phyloP scores from a whole-genome alignment of 2,329 filamentous ascomycete species.

The Colletotrichum incanum region DNA sequence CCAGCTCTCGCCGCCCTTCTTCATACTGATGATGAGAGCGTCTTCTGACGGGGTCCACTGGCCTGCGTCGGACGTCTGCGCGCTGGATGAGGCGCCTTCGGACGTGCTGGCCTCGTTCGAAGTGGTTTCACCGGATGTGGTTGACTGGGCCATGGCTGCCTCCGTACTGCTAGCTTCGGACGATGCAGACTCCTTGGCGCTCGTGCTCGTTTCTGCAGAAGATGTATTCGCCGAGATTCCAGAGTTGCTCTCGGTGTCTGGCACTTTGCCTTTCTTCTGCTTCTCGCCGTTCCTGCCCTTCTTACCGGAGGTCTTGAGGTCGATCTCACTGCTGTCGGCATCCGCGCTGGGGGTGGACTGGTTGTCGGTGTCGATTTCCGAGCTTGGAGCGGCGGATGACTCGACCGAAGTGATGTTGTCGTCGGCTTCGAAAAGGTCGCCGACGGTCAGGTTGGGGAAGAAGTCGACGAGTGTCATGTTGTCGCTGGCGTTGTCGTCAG shows the following conservation, averaged over 20 bases:
- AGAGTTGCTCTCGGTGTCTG: conserved; percentile 4
- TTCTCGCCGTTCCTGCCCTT: neutral
- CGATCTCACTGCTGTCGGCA: conserved; percentile 1
- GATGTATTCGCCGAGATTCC: conserved; percentile 11
- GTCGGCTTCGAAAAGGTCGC: conserved; percentile 3
- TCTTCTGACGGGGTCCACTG: conserved; percentile 56
- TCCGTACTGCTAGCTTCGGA: conserved; percentile 17
- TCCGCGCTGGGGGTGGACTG: neutral
- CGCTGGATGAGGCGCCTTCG: conserved; percentile 21
- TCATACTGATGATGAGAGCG: conserved; percentile 53
- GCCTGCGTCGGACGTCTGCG: conserved; percentile 1
- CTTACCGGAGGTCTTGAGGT: conserved; percentile 4
- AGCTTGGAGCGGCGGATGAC: conserved; percentile 26
- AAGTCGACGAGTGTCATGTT: conserved; percentile 31
- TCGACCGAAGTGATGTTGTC: conserved; percentile 17
- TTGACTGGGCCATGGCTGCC: conserved; percentile 7
- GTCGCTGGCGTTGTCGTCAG: conserved; percentile 25
- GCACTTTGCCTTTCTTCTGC: neutral
- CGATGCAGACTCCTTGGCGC: neutral
- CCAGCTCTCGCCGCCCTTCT: conserved; percentile 51
- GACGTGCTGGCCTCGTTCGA: conserved; percentile 14
- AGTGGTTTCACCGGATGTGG: conserved; percentile 22
- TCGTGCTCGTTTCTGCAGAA: neutral
- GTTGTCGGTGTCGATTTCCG: conserved; percentile 16
- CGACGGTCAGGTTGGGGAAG: neutral